A percentile compares a stretch with the other conserved stretches of the same genome.
Conservation (phyloP, 176 grass and related monocot genomes). For the Pontederia crassipes region DNA sequence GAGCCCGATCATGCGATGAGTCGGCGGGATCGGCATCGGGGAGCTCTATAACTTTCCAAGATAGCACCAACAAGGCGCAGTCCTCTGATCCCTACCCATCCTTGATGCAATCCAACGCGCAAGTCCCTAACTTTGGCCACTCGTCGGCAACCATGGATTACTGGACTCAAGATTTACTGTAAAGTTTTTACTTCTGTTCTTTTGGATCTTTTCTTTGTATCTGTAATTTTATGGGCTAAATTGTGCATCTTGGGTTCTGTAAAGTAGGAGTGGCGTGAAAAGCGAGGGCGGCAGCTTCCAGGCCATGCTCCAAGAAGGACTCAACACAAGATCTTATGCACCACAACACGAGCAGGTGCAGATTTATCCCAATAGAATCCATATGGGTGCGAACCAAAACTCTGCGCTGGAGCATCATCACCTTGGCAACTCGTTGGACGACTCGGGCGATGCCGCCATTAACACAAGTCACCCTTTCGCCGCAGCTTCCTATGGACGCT, state of each 20-base stretch:
- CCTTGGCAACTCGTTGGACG: background rate
- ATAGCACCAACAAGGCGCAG: background rate
- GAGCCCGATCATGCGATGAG: slow-evolving; percentile 13
- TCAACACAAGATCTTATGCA: background rate
- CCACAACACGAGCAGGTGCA: background rate
- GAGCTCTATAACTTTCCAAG: slow-evolving; percentile 24
- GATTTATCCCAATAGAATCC: background rate
- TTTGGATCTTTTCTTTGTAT: background rate
- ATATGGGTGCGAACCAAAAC: background rate
- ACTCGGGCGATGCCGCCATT: background rate
- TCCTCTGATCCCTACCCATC: background rate
- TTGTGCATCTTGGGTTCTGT: background rate
- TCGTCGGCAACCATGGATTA: slow-evolving; percentile 6
- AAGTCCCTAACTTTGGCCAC: background rate
- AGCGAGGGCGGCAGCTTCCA: background rate
- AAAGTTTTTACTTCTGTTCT: background rate
- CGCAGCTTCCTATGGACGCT: background rate
- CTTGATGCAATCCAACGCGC: background rate
- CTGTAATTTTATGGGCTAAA: background rate
- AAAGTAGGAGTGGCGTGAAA: slow-evolving; percentile 2
- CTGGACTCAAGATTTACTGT: slow-evolving; percentile 18
- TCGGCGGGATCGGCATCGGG: slow-evolving; percentile 18
- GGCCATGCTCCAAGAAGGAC: slow-evolving; percentile 8
- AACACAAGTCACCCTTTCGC: background rate
- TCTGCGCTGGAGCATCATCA: background rate